A percentile compares a stretch with the other conserved stretches of the same genome.
Evolutionary conservation across 2,329 filamentous ascomycete genomes (phyloP).

Genomic region (Xylariaceae sp.): DNA sequence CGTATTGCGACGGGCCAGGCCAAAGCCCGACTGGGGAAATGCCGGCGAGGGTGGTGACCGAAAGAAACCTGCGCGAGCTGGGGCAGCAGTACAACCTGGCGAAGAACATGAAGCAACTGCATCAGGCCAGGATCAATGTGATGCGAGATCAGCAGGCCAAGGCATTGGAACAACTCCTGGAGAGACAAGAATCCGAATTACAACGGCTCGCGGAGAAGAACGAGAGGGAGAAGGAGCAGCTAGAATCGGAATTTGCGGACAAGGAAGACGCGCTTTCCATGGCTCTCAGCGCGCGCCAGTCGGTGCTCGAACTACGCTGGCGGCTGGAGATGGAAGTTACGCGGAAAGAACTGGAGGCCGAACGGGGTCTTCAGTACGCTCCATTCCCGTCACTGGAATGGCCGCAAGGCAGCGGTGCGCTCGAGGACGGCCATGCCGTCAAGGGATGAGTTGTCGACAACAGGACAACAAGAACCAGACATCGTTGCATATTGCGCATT

Average conservation of each 20-base stretch:
- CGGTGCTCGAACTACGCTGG: slow-evolving; percentile 46
- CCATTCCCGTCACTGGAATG: slow-evolving; percentile 36
- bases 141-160: slow-evolving; percentile 60
- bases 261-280: slow-evolving; percentile 45
- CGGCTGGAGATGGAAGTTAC: slow-evolving; percentile 46
- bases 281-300: slow-evolving; percentile 41
- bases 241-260: slow-evolving; percentile 41
- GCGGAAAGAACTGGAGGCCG: slow-evolving; percentile 46
- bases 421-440: slow-evolving; percentile 21
- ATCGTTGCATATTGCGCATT: slow-evolving; percentile 4
- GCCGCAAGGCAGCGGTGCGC: slow-evolving; percentile 30
- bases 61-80: slow-evolving; percentile 53
- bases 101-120: slow-evolving; percentile 53
- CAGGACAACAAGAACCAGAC: too few relatives aligned
- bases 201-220: slow-evolving; percentile 41
- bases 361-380: slow-evolving; percentile 40
- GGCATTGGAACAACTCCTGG: slow-evolving; percentile 53
- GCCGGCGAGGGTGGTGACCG: slow-evolving; percentile 51
- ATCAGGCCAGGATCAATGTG: slow-evolving; percentile 58
- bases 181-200: slow-evolving; percentile 49
- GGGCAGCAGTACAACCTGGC: slow-evolving; percentile 56
- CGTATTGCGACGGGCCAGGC: slow-evolving; percentile 54
- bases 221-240: slow-evolving; percentile 42
- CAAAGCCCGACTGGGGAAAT: slow-evolving; percentile 34
- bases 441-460: too few relatives aligned